Percentiles rank a stretch among this genome's conserved stretches.
phyloP scores from a whole-genome alignment of 2,329 filamentous ascomycete genomes.

The Fusarium sp. region DNA sequence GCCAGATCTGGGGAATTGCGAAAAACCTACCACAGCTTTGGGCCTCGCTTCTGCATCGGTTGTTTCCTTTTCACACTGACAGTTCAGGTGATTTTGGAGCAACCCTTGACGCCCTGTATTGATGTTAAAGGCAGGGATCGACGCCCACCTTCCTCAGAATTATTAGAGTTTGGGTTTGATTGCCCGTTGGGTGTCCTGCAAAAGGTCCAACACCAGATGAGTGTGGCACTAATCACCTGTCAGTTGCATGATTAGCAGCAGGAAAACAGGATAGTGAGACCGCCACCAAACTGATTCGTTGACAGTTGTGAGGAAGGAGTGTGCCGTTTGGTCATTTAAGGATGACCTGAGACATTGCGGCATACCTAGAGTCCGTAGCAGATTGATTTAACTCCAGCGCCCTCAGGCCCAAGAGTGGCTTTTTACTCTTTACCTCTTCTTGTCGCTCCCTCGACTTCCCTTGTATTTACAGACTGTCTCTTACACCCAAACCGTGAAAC shows the following conservation, averaged over 20 bases:
- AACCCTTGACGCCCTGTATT: not conserved
- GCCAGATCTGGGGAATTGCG: not conserved
- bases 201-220: not conserved
- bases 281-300: not conserved
- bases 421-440: not conserved
- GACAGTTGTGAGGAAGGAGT: not conserved
- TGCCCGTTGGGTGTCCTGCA: not conserved
- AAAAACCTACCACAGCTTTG: not conserved
- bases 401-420: not conserved
- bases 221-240: not conserved
- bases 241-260: not conserved
- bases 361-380: not conserved
- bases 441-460: not conserved
- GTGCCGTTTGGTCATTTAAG: not conserved
- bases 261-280: not conserved
- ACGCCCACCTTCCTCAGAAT: not conserved
- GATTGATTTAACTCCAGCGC: no score
- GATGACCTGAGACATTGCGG: not conserved
- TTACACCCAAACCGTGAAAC: not conserved
- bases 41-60: not conserved
- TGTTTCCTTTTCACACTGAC: not conserved
- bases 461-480: not conserved
- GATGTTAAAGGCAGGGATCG: not conserved
- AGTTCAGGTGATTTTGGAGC: not conserved
- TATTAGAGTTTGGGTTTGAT: not conserved